Evolutionary conservation across 345 rosid species (phyloP), one percentile per base, ranked within the genome.

Genomic region (Populus pruinosa): DNA sequence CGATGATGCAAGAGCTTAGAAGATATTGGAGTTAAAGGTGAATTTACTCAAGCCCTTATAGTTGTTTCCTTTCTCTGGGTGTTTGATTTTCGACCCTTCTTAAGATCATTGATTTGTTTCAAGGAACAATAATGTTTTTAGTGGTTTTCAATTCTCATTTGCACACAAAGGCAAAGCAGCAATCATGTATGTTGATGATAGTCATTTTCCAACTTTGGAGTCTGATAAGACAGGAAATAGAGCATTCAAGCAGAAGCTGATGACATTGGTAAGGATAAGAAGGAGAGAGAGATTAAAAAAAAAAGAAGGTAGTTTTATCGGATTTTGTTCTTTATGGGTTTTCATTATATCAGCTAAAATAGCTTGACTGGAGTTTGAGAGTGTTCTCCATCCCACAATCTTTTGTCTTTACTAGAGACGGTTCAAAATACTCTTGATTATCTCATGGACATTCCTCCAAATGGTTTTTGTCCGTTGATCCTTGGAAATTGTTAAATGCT

Each of bases 381-480:
- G 62, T 53, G 65, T 65, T 78, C 56, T 78, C 13, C 31, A 41
- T 68, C 43, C 61, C 79, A 61, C 69, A 73, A 75, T 43, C 43
- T 81, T 41, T 75, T 84, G 82, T 82, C 85, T 79, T 73, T 64
- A 74, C 72, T 77, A 11, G 47, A 80, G 71, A 56, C 10, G 17
- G 20, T 62, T 78, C 74, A 75, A 76, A 82, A 69, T 21, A n/a
- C 11, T 31, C 17, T 27, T 62, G 69, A 80, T 72, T 76, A 43
- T 74, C 64, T 78, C 49, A 67, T 78, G 73, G 74, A 78, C 69
- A 78, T 82, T 80, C 65, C 70, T 79, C 25, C 56, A 59, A 70
- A 50, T 59, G 82, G 65, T 67, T 50, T 10, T 64, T 75, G 53
- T 65, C 33, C 68, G 72, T 75, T 39, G 81, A 77, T 79, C 69